phyloP scores from a whole-genome alignment of 169 alveolate species.

The Plasmodium ovale region DNA sequence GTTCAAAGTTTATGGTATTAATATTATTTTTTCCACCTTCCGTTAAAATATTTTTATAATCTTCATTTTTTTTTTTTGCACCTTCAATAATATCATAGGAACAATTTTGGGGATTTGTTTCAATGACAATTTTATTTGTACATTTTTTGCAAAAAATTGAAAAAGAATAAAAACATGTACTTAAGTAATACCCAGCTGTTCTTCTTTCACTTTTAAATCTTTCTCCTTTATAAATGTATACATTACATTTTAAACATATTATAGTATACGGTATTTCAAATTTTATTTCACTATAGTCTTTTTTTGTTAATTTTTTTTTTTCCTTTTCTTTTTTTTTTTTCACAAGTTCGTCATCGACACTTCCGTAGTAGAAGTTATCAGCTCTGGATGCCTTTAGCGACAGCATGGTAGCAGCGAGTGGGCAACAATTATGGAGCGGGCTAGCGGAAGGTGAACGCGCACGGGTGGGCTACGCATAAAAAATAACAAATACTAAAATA shows the following conservation, averaged over 20 bases:
- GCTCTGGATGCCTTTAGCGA: constrained; percentile 87
- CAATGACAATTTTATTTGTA: constrained; percentile 78
- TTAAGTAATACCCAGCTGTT: constrained; percentile 82
- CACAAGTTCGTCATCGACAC: constrained; percentile 77
- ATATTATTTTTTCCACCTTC: constrained; percentile 44
- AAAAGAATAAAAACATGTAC: constrained; percentile 85
- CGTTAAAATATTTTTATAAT: constrained; percentile 47
- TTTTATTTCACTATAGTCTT: constrained; percentile 57
- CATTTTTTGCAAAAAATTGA: constrained; percentile 86
- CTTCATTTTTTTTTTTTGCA: constrained; percentile 83
- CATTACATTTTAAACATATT: constrained; percentile 81
- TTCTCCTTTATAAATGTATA: constrained; percentile 87
- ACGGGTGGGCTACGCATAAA: neutral
- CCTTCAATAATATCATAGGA: constrained; percentile 85
- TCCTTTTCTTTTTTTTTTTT: constrained; percentile 75
- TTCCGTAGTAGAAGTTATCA: constrained; percentile 85
- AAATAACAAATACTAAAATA: neutral
- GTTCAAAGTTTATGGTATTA: constrained; percentile 34
- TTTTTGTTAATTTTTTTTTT: constrained; percentile 40
- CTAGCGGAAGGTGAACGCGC: neutral
- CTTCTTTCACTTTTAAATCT: constrained; percentile 88
- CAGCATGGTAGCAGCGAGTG: constrained; percentile 59
- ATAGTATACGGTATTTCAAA: constrained; percentile 90
- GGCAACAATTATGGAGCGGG: neutral
- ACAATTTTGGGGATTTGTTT: constrained; percentile 88